phyloP scores from a whole-genome alignment of 2,329 filamentous ascomycete genomes.

The Microsporum audouinii region DNA sequence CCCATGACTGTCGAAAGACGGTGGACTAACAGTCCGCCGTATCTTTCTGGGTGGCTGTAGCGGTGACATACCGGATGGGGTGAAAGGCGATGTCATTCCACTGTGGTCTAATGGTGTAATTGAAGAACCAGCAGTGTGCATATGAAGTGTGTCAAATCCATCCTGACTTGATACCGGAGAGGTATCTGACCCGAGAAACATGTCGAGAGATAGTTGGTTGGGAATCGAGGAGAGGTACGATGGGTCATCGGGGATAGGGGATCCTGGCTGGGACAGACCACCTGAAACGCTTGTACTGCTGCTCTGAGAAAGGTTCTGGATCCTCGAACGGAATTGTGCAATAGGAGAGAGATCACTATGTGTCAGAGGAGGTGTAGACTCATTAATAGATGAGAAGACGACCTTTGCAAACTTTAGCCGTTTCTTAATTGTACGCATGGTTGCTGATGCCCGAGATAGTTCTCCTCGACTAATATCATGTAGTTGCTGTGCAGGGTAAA shows the following conservation, averaged over 20 bases:
- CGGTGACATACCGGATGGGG: constrained; percentile 6
- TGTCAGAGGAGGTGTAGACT: constrained; percentile 1
- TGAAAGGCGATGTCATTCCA: constrained; percentile 6
- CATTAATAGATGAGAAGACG: constrained; percentile 5
- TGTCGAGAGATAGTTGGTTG: constrained; percentile 8
- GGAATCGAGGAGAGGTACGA: not conserved
- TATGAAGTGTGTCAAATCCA: constrained; percentile 4
- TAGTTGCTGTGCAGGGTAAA: constrained; percentile 5
- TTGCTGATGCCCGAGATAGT: constrained; percentile 3
- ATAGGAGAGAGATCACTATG: constrained; percentile 3
- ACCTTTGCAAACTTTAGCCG: constrained; percentile 8
- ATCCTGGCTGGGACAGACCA: constrained; percentile 2
- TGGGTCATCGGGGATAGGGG: constrained; percentile 5
- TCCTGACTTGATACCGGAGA: constrained; percentile 4
- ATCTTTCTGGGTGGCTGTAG: constrained; percentile 5
- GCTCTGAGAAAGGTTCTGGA: constrained; percentile 8
- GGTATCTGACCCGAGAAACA: constrained; percentile 8
- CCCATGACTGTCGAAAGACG: not conserved
- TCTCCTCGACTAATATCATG: constrained; percentile 10
- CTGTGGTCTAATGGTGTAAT: not conserved
- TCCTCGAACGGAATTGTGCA: constrained; percentile 4
- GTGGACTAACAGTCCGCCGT: constrained; percentile 6
- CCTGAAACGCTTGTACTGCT: constrained; percentile 9
- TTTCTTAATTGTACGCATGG: constrained; percentile 9
- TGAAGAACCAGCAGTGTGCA: not conserved